Conservation (phyloP, 805 yeast species). For the Babjeviella inositovora region DNA sequence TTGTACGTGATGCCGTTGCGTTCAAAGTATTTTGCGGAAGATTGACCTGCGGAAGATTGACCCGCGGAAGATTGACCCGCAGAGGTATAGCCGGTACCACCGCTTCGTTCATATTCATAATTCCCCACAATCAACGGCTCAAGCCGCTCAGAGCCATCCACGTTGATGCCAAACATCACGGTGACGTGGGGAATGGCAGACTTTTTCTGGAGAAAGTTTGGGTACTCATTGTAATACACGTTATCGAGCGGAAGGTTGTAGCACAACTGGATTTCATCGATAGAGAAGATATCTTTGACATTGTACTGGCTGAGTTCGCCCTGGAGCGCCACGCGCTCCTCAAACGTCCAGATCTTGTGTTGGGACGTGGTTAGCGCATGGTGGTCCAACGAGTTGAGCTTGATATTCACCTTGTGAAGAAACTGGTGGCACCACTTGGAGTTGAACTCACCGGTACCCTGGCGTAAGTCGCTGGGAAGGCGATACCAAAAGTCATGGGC, state of each 20-base stretch:
- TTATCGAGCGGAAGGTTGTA: conserved; percentile 47
- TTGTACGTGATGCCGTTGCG: conserved; percentile 37
- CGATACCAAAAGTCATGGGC: conserved; percentile 50
- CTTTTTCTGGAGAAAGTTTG: conserved; percentile 13
- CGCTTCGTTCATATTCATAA: conserved; percentile 27
- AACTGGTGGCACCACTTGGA: conserved; percentile 45
- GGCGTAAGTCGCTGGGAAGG: conserved; percentile 33
- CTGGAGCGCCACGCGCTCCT: conserved; percentile 35
- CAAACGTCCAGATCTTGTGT: conserved; percentile 43
- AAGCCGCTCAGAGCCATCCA: conserved; percentile 47
- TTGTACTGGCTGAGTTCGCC: conserved; percentile 23
- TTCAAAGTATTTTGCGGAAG: conserved; percentile 27
- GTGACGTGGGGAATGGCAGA: conserved; percentile 34
- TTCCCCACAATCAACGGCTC: conserved; percentile 47
- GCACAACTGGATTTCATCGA: conserved; percentile 45
- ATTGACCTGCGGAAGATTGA: conserved; percentile 18
- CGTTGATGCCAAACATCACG: conserved; percentile 44
- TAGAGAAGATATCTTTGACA: conserved; percentile 36
- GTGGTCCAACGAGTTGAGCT: conserved; percentile 24
- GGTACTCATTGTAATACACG: conserved; percentile 23
- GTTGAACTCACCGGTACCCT: conserved; percentile 50
- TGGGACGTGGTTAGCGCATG: conserved; percentile 20
- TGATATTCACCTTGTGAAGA: conserved; percentile 29
- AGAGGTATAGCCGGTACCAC: too few species aligned
- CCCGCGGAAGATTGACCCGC: conserved; percentile 17